Percentiles rank a stretch among this genome's conserved stretches.
Evolutionary conservation across 805 yeast genomes (phyloP).

Genomic region (Barnettozyma botsteinii): DNA sequence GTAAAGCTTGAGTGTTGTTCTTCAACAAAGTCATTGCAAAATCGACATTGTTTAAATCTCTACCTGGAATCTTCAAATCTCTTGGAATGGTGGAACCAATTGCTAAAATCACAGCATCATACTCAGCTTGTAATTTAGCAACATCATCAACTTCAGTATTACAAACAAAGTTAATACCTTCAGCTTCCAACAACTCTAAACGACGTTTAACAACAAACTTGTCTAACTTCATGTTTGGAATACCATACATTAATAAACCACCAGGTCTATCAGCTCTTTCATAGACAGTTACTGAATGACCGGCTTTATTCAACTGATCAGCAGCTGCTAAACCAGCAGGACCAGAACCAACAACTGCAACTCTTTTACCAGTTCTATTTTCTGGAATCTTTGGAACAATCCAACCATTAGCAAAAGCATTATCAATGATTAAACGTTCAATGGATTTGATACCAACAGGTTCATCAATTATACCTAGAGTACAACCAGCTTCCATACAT

Average conservation of each 20-base stretch:
- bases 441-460: constrained; percentile 96
- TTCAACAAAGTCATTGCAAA: constrained; percentile 91
- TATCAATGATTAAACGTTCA: constrained; percentile 93
- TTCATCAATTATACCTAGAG: constrained; percentile 85
- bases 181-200: constrained; percentile 82
- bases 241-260: constrained; percentile 97
- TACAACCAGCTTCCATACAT: constrained; percentile 90
- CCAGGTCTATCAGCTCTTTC: constrained; percentile 96
- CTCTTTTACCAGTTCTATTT: constrained; percentile 73
- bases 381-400: constrained; percentile 77
- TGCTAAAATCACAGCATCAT: constrained; percentile 85
- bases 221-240: constrained; percentile 97
- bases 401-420: constrained; percentile 97
- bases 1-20: constrained; percentile 83
- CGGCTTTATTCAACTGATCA: constrained; percentile 94
- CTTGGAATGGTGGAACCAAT: constrained; percentile 97
- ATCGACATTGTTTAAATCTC: constrained; percentile 83
- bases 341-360: constrained; percentile 93
- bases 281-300: constrained; percentile 85
- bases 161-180: constrained; percentile 77
- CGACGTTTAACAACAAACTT: constrained; percentile 90
- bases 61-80: constrained; percentile 90
- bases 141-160: constrained; percentile 80
- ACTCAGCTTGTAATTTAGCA: constrained; percentile 53
- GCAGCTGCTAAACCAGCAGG: constrained; percentile 97